phyloP scores from a whole-genome alignment of 257 asterid genomes.

The Solanum habrochaites region DNA sequence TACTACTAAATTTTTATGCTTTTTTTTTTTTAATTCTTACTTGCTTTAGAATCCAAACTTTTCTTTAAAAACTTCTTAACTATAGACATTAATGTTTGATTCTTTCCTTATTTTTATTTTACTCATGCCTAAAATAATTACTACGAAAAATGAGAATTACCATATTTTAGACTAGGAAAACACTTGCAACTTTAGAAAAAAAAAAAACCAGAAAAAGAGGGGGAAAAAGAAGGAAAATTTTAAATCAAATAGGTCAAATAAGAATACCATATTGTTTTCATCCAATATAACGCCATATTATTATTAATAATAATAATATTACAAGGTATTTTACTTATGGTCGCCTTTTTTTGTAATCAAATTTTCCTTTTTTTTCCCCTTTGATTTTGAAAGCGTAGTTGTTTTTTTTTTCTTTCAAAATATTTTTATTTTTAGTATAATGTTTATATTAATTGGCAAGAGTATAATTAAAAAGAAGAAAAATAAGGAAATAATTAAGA shows the following conservation, averaged over 20 bases:
- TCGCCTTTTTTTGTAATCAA: background rate
- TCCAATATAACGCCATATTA: background rate
- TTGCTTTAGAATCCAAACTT: background rate
- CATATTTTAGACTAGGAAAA: background rate
- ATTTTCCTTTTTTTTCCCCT: background rate
- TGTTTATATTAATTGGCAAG: background rate
- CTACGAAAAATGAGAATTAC: background rate
- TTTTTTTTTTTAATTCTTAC: background rate
- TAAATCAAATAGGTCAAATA: background rate
- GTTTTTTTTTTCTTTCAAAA: background rate
- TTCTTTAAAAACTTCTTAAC: background rate
- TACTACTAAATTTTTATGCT: background rate
- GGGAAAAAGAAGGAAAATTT: background rate
- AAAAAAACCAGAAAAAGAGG: background rate
- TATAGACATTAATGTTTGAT: background rate
- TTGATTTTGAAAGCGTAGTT: background rate
- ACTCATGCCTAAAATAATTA: background rate
- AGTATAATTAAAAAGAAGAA: background rate
- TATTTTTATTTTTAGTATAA: background rate
- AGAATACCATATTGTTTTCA: background rate
- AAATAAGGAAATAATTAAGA: background rate
- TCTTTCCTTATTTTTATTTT: background rate
- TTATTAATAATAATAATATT: too few relatives aligned
- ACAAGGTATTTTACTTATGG: too few relatives aligned
- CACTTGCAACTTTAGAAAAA: background rate